Evolutionary conservation across 2,329 filamentous ascomycete species (phyloP).

Genomic region (Cladorrhinum sp.): DNA sequence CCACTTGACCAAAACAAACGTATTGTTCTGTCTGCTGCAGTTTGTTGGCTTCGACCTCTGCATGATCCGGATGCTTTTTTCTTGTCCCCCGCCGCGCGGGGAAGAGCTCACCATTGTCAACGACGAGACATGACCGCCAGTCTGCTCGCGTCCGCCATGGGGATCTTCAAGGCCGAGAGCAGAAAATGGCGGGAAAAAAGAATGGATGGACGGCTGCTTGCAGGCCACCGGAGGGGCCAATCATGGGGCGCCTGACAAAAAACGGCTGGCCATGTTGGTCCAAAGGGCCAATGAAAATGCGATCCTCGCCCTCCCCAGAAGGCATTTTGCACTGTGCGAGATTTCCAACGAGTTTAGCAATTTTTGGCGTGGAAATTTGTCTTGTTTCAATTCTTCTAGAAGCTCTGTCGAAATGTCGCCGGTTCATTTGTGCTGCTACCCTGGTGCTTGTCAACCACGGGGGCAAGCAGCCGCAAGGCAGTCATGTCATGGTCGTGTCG

Average conservation of each 20-base stretch:
- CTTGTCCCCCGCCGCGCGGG: background rate
- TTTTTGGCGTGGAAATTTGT: constrained; percentile 3
- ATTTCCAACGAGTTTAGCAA: constrained; percentile 5
- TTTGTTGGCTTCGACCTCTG: constrained; percentile 17
- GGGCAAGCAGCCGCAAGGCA: constrained; percentile 15
- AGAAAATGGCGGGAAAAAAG: constrained; percentile 17
- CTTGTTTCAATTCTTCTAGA: constrained; percentile 23
- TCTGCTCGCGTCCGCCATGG: background rate
- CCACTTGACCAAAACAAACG: constrained; percentile 13
- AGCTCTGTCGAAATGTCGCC: constrained; percentile 23
- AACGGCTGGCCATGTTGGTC: constrained; percentile 16
- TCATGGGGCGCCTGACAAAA: constrained; percentile 12
- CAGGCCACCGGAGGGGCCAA: constrained; percentile 23
- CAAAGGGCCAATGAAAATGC: constrained; percentile 17
- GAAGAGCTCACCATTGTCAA: constrained; percentile 7
- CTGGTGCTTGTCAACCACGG: constrained; percentile 13
- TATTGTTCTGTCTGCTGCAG: constrained; percentile 22
- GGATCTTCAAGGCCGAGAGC: background rate
- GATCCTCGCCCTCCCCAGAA: constrained; percentile 4
- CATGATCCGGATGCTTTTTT: constrained; percentile 4
- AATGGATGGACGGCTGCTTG: constrained; percentile 13
- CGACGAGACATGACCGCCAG: constrained; percentile 6
- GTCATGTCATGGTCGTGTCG: background rate
- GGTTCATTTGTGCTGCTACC: constrained; percentile 17
- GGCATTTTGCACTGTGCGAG: constrained; percentile 22